These are phyloP conservation scores for Pezicula rhizophila DNA, from an alignment of 2,329 filamentous ascomycete genomes.

Conservation along the genomic window DNA sequence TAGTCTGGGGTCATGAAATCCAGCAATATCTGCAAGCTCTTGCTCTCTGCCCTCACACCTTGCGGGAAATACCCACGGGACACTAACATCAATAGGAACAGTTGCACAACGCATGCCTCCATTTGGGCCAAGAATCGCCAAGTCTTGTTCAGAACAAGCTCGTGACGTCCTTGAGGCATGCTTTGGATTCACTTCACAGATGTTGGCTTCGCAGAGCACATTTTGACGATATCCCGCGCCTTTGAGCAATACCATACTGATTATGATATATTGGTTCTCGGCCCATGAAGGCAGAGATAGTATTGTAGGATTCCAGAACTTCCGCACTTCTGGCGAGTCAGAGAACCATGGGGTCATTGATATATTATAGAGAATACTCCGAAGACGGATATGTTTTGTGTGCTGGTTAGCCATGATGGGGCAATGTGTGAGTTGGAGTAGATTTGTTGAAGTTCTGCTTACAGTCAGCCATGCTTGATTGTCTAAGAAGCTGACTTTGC, in stretches of 20 bases:
- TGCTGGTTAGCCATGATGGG: constrained; percentile 22
- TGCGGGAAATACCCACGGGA: constrained; percentile 32
- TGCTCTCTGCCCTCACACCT: constrained; percentile 27
- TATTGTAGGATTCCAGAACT: constrained; percentile 34
- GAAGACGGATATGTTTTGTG: constrained; percentile 29
- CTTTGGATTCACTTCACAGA: constrained; percentile 22
- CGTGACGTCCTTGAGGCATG: constrained; percentile 8
- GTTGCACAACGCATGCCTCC: constrained; percentile 30
- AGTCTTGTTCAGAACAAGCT: constrained; percentile 26
- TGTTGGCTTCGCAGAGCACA: constrained; percentile 33
- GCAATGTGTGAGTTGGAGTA: constrained; percentile 12
- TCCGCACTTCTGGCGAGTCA: constrained; percentile 16
- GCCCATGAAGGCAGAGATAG: constrained; percentile 32
- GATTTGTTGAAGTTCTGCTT: constrained; percentile 4
- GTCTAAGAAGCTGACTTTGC: neutral
- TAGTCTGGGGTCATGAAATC: constrained; percentile 34
- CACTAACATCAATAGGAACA: constrained; percentile 25
- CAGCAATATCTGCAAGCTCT: constrained; percentile 31
- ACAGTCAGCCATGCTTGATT: no score
- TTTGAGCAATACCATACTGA: constrained; percentile 29
- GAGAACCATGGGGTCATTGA: constrained; percentile 23
- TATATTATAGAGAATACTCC: constrained; percentile 29
- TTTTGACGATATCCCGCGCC: constrained; percentile 30
- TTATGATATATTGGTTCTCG: constrained; percentile 30
- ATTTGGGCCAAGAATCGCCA: constrained; percentile 24